Base-by-base conservation (phyloP, 495 filamentous ascomycete species). In the Neurospora sp. region DNA sequence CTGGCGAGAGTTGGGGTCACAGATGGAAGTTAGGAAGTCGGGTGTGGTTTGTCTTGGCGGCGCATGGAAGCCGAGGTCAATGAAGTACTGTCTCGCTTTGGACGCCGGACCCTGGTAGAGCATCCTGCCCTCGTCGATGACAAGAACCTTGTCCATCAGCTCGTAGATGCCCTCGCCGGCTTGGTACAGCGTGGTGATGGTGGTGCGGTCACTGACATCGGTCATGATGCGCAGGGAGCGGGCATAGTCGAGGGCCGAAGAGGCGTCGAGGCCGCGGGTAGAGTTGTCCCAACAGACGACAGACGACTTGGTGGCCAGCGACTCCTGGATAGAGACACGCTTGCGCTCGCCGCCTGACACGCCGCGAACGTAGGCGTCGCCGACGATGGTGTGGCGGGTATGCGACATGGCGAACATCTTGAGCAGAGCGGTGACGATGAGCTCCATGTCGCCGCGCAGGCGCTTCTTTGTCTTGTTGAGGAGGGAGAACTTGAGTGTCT, bases 151-250 rank as follows among this genome's bases (percentile, higher is more conserved):
- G 78, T 92, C 89, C 90, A 95, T 92, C 4, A 92, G 83, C 76
- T 94, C 87, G 78, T 93, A 95, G 75, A 94, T 94, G 40, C 89
- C 91, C 79, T 96, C 90, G 70, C 93, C 91, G 2, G 92, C 92
- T 78, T 96, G 93, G 82, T 96, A 96, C 2, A 96, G 83, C 2
- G 93, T 95, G 28, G 93, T 93, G 39, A 97, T 85, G 1, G 92
- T 94, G 6, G 93, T 96, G 15, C 90, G 89, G 76, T 93, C 88
- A 77, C 87, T 92, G 72, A 96, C 88, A 73, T 94, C 92, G 28
- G 94, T 95, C 89, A 96, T 93, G 75, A 93, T 90, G 15, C 92
- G 88, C 40, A 95, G 81, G 0, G 90, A 92, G 73, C 89, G 91
- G 24, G 91, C 91, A 76, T 92, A 95, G 78, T 95, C 92, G 24